A percentile compares a stretch with the other conserved stretches of the same genome.
Evolutionary conservation across 352 stramenopile species (phyloP).

Genomic region (Globisporangium yorkense): DNA sequence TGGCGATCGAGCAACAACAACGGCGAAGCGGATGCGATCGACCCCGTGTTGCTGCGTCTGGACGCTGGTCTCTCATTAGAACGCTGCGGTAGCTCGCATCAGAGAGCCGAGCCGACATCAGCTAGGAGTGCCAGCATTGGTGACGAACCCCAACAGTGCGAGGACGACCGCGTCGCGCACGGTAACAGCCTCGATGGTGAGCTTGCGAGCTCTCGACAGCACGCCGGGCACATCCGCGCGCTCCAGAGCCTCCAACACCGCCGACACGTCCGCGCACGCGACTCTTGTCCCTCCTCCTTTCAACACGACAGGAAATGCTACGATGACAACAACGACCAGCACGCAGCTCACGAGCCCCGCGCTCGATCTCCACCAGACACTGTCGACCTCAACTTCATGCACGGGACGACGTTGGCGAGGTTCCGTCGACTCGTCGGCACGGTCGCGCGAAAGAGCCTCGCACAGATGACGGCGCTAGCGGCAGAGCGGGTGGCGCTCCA

Average conservation of each 20-base stretch:
- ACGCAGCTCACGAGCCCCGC: background rate
- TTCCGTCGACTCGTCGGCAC: slow-evolving; percentile 35
- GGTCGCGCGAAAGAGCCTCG: slow-evolving; percentile 21
- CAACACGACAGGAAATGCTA: no score
- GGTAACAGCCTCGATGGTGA: background rate
- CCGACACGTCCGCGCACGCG: background rate
- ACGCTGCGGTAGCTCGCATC: background rate
- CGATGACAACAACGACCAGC: no score
- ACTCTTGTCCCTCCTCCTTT: no score
- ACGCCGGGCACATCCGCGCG: background rate
- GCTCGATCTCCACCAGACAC: background rate
- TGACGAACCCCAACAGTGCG: no score
- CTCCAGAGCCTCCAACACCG: background rate
- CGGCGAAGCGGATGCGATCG: background rate
- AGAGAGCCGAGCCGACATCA: no score
- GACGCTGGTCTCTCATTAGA: background rate
- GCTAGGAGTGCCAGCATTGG: no score
- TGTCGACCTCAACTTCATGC: slow-evolving; percentile 8
- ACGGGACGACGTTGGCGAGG: slow-evolving; percentile 27
- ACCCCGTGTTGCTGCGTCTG: background rate
- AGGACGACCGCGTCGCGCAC: no score
- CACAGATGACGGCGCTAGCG: background rate
- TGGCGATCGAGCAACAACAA: background rate
- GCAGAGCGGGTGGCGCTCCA: background rate
- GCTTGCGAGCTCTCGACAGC: background rate